Evolutionary conservation across 108 stramenopile genomes (phyloP), one percentile per base, ranked within the genome.

Genomic region (Stephanodiscus minutulus): DNA sequence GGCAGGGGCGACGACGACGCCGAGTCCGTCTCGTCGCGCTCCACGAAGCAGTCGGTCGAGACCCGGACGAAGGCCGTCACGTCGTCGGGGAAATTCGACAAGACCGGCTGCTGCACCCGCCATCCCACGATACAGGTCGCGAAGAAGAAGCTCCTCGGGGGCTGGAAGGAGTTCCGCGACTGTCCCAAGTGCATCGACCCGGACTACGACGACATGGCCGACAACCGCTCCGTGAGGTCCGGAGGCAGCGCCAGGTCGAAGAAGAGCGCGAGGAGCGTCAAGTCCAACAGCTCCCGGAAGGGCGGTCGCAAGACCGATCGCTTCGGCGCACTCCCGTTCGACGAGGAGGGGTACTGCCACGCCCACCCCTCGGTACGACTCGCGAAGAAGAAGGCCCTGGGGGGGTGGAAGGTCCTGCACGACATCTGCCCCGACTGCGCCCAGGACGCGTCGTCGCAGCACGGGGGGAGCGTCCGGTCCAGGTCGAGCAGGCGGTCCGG

Each of bases 381-480:
- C n/a, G 79, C 79, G 13, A 80, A 80, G 53, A 80, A 80, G 72
- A 80, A 80, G 66, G 61, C 79, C 8, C 39, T 80, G 39, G 79
- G 79, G 25, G 79, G 79, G 20, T 80, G 79, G 79, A 80, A 80
- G 63, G 76, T 80, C 10, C 33, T 80, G 12, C 65, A 73, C 31
- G 72, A 80, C 62, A 73, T 80, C 28, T 80, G 79, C 49, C 79
- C 79, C 46, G 79, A 80, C 48, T 80, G 79, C 35, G 72, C 72
- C 43, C 57, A 64, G 33, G 79, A 80, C 22, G 72, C 67, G 27
- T 53, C 28, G 15, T 80, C 79, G 12, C 33, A 73, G 0, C 67
- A 67, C 3, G 79, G 79, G 1, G 35, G 59, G 20, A 60, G 59
- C 35, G 35, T 36, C n/a, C 59, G 59, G 33, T 73, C 67, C 20